phyloP scores from a whole-genome alignment of 176 grass and related monocot genomes.

The Poa pratensis region DNA sequence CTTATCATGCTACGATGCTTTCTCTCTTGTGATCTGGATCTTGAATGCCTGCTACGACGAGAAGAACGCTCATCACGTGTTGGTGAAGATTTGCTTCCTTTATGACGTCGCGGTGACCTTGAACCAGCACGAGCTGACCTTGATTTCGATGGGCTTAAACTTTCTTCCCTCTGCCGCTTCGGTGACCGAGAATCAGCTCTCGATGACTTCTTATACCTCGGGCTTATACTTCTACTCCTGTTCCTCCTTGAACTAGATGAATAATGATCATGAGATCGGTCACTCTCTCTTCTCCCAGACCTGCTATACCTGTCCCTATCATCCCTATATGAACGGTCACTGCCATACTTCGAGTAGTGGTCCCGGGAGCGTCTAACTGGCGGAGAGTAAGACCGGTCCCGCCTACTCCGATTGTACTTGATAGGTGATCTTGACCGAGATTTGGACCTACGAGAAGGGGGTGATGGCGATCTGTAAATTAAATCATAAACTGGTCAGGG shows the following conservation, averaged over 20 bases:
- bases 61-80: constrained; percentile 50
- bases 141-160: constrained; percentile 59
- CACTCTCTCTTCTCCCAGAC: constrained; percentile 58
- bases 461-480: constrained; percentile 78
- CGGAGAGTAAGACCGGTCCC: constrained; percentile 76
- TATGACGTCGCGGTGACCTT: constrained; percentile 63
- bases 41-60: constrained; percentile 55
- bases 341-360: constrained; percentile 59
- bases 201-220: constrained; percentile 62
- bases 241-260: constrained; percentile 82
- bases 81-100: constrained; percentile 64
- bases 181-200: constrained; percentile 60
- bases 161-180: constrained; percentile 61
- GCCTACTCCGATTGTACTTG: constrained; percentile 74
- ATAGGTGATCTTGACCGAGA: constrained; percentile 93
- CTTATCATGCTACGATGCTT: constrained; percentile 59
- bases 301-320: constrained; percentile 69
- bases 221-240: constrained; percentile 81
- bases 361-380: constrained; percentile 60
- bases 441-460: constrained; percentile 56
- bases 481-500: constrained; percentile 43
- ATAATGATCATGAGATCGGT: constrained; percentile 58
- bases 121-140: constrained; percentile 58
- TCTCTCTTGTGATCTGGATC: constrained; percentile 88
- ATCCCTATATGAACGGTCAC: constrained; percentile 64